Conservation (phyloP, 108 stramenopile genomes). For the Cyclotella sp. region DNA sequence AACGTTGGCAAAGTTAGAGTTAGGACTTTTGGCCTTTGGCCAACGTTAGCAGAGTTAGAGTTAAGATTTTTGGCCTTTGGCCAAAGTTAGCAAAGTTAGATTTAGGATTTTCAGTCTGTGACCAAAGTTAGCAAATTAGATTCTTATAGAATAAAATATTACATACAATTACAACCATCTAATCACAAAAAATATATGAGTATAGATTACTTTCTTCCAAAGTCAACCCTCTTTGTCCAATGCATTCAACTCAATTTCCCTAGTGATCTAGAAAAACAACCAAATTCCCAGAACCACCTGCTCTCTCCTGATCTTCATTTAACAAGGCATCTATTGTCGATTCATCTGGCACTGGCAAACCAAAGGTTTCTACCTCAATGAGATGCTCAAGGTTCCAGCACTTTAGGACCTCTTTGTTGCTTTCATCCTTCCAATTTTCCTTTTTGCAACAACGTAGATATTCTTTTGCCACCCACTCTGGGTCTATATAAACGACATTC, state of each 20-base stretch:
- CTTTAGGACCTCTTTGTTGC: conserved; percentile 19
- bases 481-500: conserved; percentile 1
- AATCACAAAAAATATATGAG: neutral
- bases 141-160: no score
- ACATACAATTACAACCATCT: no score
- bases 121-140: no score
- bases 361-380: conserved; percentile 10
- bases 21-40: no score
- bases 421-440: conserved; percentile 10
- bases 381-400: conserved; percentile 19
- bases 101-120: no score
- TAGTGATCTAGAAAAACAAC: neutral
- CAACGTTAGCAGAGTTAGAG: no score
- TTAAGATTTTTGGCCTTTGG: no score
- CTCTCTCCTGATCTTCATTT: neutral
- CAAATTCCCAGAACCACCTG: neutral
- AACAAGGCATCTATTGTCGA: neutral
- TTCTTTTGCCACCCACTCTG: conserved; percentile 19
- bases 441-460: neutral
- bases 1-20: no score
- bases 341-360: neutral
- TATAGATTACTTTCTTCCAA: no score
- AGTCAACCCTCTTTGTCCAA: no score
- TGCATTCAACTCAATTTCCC: no score
- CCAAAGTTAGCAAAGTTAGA: no score